Evolutionary conservation across 495 filamentous ascomycete species (phyloP).

Genomic region (Penicillium goetzii): DNA sequence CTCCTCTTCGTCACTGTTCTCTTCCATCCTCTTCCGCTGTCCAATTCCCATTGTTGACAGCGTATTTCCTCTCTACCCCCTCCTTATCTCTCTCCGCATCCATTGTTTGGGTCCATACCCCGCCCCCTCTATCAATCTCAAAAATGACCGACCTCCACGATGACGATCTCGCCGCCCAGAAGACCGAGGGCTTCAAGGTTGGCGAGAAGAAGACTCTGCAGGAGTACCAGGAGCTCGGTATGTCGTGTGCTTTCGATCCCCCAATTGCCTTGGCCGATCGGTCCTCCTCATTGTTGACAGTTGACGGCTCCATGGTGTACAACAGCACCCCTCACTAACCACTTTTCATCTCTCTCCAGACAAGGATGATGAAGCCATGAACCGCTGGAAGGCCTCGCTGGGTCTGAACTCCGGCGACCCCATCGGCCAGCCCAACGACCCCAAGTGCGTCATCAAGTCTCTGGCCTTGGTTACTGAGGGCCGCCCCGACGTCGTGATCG

Average conservation of each 20-base stretch:
- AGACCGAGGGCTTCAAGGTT: constrained; percentile 94
- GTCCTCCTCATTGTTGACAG: constrained; percentile 12
- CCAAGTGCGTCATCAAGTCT: constrained; percentile 85
- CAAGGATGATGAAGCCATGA: constrained; percentile 84
- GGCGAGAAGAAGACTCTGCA: constrained; percentile 97
- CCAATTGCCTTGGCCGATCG: constrained; percentile 1
- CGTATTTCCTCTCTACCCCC: neutral
- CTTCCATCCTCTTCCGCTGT: constrained; percentile 6
- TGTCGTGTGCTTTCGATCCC: constrained; percentile 27
- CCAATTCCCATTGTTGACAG: neutral
- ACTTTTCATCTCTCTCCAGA: constrained; percentile 37
- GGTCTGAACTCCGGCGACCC: constrained; percentile 73
- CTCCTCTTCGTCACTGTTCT: constrained; percentile 2
- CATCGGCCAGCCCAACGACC: constrained; percentile 70
- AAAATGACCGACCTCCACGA: constrained; percentile 75
- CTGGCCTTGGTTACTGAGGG: constrained; percentile 81
- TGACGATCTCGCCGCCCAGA: constrained; percentile 83
- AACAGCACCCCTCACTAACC: neutral
- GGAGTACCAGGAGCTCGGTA: constrained; percentile 91
- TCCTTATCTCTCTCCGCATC: constrained; percentile 6
- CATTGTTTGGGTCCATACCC: constrained; percentile 22
- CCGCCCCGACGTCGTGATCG: constrained; percentile 81
- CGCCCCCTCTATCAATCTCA: constrained; percentile 29
- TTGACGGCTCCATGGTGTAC: neutral
- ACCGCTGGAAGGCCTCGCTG: constrained; percentile 95